Evolutionary conservation across 2,329 filamentous ascomycete species (phyloP), one percentile per base, ranked within the genome.

Genomic region (Scedosporium dehoogii): DNA sequence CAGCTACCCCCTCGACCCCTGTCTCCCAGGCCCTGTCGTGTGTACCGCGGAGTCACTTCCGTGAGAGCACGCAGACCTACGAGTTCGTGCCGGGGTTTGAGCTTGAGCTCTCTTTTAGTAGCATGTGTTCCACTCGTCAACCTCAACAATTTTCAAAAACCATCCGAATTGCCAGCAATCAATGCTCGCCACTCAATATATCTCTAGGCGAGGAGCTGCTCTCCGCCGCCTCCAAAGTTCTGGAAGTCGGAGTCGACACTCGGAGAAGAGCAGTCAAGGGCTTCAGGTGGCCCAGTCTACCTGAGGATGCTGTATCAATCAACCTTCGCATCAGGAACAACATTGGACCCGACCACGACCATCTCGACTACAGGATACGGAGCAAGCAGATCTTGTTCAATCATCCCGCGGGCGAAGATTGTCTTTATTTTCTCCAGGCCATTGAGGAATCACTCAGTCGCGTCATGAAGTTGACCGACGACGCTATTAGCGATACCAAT

Each of bases 71-170:
- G 0, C 79, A 81, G 64, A 65, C 70, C 6, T 82, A 80, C 64
- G 76, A 80, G 64, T 73, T 74, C 33, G 68, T 77, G 2, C 78
- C 81, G 4, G 81, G 81, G n/a, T 84, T 80, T 68, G 73, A 73
- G 9, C 73, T 84, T 48, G 73, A 76, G 38, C 68, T 84, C 42
- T 72, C 72, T 18, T 74, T 83, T 64, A 75, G 73, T 51, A 80
- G 76, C 65, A 74, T 72, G 61, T 76, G 74, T 62, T 69, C 72
- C 51, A 69, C 70, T 27, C 71, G 71, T 42, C 72, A 69, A 7
- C 68, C 72, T 62, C 63, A 71, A 23, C 67, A 73, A 27, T 74
- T 77, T 73, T 73, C 73, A 59, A 77, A 73, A 38, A 72, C 68
- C 2, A 66, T 81, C 51, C 75, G 71, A 63, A 68, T 83, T 60